Base-by-base conservation (phyloP, 1,284 basidiomycete species). In the Ustilago tritici region DNA sequence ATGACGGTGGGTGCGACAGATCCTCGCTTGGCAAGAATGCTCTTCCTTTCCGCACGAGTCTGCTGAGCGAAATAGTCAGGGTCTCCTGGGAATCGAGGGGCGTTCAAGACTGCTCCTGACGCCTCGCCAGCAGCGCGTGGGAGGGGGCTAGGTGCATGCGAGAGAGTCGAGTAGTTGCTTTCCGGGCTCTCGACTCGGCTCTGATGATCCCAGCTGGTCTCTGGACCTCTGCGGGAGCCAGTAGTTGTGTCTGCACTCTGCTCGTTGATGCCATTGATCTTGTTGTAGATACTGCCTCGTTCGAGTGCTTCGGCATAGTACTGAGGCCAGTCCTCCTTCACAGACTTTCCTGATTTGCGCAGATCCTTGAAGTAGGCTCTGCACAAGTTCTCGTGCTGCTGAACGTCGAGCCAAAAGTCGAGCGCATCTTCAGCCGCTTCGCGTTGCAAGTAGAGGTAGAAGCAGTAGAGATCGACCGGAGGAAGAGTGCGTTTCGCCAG, bases 401-500 rank as follows among this genome's bases (percentile, higher is more conserved):
- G 95, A 2, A 98, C 96, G 85, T 99, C 96, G 38, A 99, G 91
- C 95, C 95, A 99, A 83, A 99, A 99, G 87, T 98, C 96, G 57
- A 99, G 89, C 49, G 95, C 93, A 86, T 98, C 95, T 86, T 98
- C 95, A 62, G 94, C 92, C 38, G 93, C 92, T 87, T 98, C 95
- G 46, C 95, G 91, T 86, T 98, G 80, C 31, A 84, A 56, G 70
- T 78, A 85, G 34, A 79, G 67, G 75, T 98, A 98, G 89, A 97
- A 97, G 92, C 96, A 97, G 89, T 96, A 98, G 59, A 98, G 89
- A 89, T 99, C 96, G 49, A 98, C 94, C 11, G 96, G 96, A 0
- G 96, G 93, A 71, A 93, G 89, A 12, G 96, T 98, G 31, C 82
- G 79, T 65, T 80, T 69, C 34, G 75, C 70, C 2, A 87, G 76